A percentile compares a stretch with the other conserved stretches of the same genome.
These are phyloP conservation scores for Cladophialophora immunda DNA, from an alignment of 2,329 filamentous ascomycete genomes.

Conservation along the genomic window DNA sequence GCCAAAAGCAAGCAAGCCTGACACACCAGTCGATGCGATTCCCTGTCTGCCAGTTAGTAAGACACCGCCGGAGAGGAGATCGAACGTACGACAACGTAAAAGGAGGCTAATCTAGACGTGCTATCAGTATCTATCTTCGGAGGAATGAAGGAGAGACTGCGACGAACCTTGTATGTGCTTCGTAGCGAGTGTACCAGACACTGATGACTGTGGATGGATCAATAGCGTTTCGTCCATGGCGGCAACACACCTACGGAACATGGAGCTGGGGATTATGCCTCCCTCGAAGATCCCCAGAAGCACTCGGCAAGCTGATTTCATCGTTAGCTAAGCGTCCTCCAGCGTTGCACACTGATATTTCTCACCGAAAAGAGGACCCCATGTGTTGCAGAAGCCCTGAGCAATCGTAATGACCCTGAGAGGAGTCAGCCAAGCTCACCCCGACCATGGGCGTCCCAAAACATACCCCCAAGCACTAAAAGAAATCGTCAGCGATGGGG, in stretches of 20 bases:
- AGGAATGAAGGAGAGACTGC: slow-evolving; percentile 42
- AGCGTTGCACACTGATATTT: slow-evolving; percentile 37
- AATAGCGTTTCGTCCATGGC: neutral
- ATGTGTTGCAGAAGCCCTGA: slow-evolving; percentile 43
- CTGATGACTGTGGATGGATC: slow-evolving; percentile 18
- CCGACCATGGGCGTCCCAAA: too few relatives aligned
- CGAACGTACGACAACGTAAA: slow-evolving; percentile 41
- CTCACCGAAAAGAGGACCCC: slow-evolving; percentile 16
- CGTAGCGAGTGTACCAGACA: slow-evolving; percentile 46
- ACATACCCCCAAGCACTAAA: slow-evolving; percentile 11
- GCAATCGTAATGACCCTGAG: slow-evolving; percentile 46
- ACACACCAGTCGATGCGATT: slow-evolving; percentile 61
- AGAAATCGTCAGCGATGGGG: too few relatives aligned
- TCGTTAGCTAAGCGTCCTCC: slow-evolving; percentile 32
- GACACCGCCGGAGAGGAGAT: slow-evolving; percentile 38
- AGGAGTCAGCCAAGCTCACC: slow-evolving; percentile 18
- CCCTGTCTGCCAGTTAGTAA: slow-evolving; percentile 42
- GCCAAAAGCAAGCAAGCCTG: slow-evolving; percentile 65
- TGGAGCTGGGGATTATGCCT: slow-evolving; percentile 28
- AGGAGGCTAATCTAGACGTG: slow-evolving; percentile 27
- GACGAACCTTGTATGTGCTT: slow-evolving; percentile 47
- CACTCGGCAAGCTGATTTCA: slow-evolving; percentile 45
- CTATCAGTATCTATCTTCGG: neutral
- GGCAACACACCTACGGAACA: slow-evolving; percentile 10
- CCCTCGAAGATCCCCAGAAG: slow-evolving; percentile 49